Base-by-base conservation (phyloP, 2,329 filamentous ascomycete genomes). In the Xylaria sp. region DNA sequence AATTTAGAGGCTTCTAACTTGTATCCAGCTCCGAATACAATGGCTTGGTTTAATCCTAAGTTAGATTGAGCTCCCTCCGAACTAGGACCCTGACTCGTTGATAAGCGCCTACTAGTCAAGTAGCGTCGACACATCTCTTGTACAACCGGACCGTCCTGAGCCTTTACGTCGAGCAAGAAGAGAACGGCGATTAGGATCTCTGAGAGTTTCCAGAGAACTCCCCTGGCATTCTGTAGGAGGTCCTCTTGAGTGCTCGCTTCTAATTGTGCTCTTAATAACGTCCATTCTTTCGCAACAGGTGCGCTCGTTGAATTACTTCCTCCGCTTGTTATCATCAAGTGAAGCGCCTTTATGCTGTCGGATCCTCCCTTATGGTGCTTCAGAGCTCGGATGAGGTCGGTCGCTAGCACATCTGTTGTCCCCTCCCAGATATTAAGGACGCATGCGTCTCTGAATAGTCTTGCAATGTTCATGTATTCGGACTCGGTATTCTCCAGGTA, bases 361-460 rank as follows among this genome's bases (percentile, higher is more conserved):
- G 65, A 74, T 3, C 81, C 84, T 1, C 70, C 76, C 28, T 78
- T 78, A 0, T 82, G 78, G 41, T 87, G 83, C 70, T 85, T 86
- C 51, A 88, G 66, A 0, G 84, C 83, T 23, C 84, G 77, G 15
- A 86, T 70, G 18, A 85, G 81, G 69, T 87, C 86, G 1, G 82
- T 83, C 4, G 88, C 88, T 65, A 94, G 82, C 6, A 94, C 89
- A 74, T 92, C 90, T 0, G 90, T 92, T 0, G 75, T 75, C 7
- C 74, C 73, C 54, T 76, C 74, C 74, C 74, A 76, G 57, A 76
- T 76, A 13, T 68, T 72, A 20, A 72, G 64, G 32, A 72, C 72
- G n/a, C 70, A 68, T 0, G 82, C 83, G 70, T 89, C 87, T 2
- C 88, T 82, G 66, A 85, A 84, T 1, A 89, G 78, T 28, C 85